These are phyloP conservation scores for Acanthamoeba culbertsoni DNA, from an alignment of 208 protist genomes.

Conservation along the genomic window DNA sequence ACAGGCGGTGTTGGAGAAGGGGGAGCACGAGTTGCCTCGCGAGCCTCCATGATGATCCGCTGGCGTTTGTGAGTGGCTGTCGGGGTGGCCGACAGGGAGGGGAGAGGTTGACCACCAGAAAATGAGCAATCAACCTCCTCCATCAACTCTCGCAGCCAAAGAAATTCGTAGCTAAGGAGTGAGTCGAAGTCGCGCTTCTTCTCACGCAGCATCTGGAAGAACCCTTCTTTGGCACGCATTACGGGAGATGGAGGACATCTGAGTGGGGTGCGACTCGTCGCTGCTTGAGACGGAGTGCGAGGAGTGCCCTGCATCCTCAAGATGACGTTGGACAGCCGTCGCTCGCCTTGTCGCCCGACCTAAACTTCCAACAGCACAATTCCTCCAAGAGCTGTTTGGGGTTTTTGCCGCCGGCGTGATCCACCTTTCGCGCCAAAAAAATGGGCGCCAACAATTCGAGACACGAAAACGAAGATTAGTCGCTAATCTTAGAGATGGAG, in stretches of 20 bases:
- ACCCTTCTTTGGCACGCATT: not conserved
- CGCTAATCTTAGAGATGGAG: too few species aligned
- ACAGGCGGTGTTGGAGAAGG: not conserved
- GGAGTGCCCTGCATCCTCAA: too few species aligned
- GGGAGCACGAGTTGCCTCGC: not conserved
- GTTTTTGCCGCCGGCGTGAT: too few species aligned
- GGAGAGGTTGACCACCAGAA: not conserved
- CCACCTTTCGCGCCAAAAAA: too few species aligned
- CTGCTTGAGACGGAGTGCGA: not conserved
- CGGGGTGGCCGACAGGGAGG: conserved; percentile 8
- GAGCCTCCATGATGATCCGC: not conserved
- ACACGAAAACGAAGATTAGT: too few species aligned
- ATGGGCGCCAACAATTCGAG: too few species aligned
- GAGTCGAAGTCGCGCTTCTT: not conserved
- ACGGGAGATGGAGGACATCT: not conserved
- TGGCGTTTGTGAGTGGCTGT: not conserved
- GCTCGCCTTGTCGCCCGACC: too few species aligned
- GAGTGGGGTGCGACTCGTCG: not conserved
- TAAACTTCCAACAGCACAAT: too few species aligned
- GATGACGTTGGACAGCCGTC: too few species aligned
- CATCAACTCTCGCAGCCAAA: not conserved
- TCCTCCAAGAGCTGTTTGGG: too few species aligned
- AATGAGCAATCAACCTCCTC: not conserved
- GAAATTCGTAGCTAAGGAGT: not conserved
- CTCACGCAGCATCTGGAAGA: not conserved